Conservation (phyloP, 345 rosid genomes). For the Gossypium australe region DNA sequence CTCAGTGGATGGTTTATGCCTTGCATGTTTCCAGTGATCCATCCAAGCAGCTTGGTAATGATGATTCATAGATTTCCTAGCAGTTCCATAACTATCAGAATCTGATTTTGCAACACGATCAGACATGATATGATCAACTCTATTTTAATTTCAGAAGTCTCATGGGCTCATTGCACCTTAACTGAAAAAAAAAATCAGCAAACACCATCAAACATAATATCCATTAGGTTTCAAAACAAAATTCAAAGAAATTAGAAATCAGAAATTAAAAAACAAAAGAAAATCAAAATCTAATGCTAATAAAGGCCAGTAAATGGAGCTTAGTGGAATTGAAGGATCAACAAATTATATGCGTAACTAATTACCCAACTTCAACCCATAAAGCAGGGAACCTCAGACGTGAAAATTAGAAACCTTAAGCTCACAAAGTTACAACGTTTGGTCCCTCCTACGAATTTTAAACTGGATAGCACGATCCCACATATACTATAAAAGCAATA, state of each 20-base stretch:
- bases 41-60: constrained; percentile 54
- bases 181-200: constrained; percentile 23
- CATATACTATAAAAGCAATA: not conserved
- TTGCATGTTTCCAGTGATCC: constrained; percentile 51
- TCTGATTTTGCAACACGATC: constrained; percentile 23
- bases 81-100: constrained; percentile 18
- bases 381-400: no score
- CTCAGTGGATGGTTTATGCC: constrained; percentile 18
- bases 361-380: not conserved
- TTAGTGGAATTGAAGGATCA: not conserved
- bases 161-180: not conserved
- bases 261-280: not conserved
- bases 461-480: not conserved
- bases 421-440: no score
- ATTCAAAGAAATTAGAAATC: not conserved
- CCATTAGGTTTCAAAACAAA: not conserved
- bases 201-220: constrained; percentile 10
- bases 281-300: not conserved
- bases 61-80: constrained; percentile 25
- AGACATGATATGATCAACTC: constrained; percentile 32
- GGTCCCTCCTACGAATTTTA: no score
- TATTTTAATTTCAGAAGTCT: not conserved
- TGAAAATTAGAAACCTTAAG: not conserved
- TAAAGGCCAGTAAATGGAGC: not conserved
- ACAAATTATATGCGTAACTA: not conserved